These are phyloP conservation scores for Ensete ventricosum DNA, from an alignment of 176 grass and related monocot species.

Conservation along the genomic window DNA sequence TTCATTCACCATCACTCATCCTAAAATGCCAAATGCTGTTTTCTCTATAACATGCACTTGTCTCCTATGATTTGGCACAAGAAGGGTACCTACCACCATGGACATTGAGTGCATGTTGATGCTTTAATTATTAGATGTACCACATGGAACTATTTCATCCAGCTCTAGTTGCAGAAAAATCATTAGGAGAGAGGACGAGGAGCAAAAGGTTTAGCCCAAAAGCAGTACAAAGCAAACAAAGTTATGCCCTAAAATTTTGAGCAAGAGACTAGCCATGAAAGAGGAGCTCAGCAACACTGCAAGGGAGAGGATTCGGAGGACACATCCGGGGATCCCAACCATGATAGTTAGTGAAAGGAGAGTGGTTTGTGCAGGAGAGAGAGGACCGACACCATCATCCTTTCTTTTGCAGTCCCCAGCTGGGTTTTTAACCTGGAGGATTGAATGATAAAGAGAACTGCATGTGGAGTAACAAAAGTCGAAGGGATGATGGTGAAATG, in stretches of 20 bases:
- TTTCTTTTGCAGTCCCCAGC: slow-evolving; percentile 9
- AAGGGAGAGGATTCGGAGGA: no score
- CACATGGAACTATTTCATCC: not conserved
- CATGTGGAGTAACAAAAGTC: slow-evolving; percentile 70
- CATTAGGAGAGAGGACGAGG: not conserved
- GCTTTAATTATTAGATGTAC: not conserved
- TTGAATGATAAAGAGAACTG: slow-evolving; percentile 79
- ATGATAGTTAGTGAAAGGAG: not conserved
- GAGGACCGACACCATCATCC: not conserved
- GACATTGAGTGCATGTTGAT: not conserved
- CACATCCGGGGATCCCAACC: not conserved
- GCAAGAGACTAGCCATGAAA: no score
- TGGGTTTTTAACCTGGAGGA: slow-evolving; percentile 21
- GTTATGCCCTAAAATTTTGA: not conserved
- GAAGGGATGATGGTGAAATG: no score
- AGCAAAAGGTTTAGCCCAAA: not conserved
- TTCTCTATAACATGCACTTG: not conserved
- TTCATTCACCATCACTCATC: not conserved
- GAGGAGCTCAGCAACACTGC: no score
- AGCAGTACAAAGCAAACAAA: not conserved
- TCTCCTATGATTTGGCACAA: not conserved
- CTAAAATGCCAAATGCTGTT: not conserved
- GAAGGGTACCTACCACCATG: not conserved
- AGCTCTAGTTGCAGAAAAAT: not conserved
- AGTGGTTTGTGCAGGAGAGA: slow-evolving; percentile 15